phyloP scores from a whole-genome alignment of 2,329 filamentous ascomycete genomes.

The Calonectria naviculata region DNA sequence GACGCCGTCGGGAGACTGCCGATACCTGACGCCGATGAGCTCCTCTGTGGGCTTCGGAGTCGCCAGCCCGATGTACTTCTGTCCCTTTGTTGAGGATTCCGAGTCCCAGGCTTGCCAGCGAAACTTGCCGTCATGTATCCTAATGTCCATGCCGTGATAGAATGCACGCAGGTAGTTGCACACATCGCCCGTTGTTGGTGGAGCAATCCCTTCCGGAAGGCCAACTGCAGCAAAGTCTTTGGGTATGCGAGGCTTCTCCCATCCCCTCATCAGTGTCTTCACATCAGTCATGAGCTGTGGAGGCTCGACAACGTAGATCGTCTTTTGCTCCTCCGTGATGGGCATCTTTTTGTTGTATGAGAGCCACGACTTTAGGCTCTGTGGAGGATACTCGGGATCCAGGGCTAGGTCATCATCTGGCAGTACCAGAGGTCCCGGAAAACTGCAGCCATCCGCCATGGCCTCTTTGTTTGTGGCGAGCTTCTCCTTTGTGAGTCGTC shows the following conservation, averaged over 20 bases:
- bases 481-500: slow-evolving; percentile 32
- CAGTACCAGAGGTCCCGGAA: slow-evolving; percentile 69
- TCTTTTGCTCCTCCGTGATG: slow-evolving; percentile 56
- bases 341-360: slow-evolving; percentile 58
- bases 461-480: slow-evolving; percentile 23
- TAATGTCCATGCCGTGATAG: slow-evolving; percentile 66
- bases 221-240: background rate
- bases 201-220: slow-evolving; percentile 18
- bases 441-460: slow-evolving; percentile 47
- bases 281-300: slow-evolving; percentile 53
- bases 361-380: slow-evolving; percentile 65
- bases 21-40: slow-evolving; percentile 62
- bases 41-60: slow-evolving; percentile 39
- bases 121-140: slow-evolving; percentile 51
- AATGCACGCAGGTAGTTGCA: slow-evolving; percentile 54
- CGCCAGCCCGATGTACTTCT: slow-evolving; percentile 58
- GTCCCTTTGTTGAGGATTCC: slow-evolving; percentile 25
- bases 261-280: slow-evolving; percentile 50
- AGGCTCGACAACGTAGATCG: slow-evolving; percentile 64
- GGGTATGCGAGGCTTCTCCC: slow-evolving; percentile 48
- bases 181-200: slow-evolving; percentile 44
- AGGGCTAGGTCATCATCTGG: slow-evolving; percentile 68
- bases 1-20: slow-evolving; percentile 57
- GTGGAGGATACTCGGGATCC: slow-evolving; percentile 62
- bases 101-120: slow-evolving; percentile 62